These are phyloP conservation scores for Tolypocladium sp. DNA, from an alignment of 2,329 filamentous ascomycete genomes.

Conservation along the genomic window DNA sequence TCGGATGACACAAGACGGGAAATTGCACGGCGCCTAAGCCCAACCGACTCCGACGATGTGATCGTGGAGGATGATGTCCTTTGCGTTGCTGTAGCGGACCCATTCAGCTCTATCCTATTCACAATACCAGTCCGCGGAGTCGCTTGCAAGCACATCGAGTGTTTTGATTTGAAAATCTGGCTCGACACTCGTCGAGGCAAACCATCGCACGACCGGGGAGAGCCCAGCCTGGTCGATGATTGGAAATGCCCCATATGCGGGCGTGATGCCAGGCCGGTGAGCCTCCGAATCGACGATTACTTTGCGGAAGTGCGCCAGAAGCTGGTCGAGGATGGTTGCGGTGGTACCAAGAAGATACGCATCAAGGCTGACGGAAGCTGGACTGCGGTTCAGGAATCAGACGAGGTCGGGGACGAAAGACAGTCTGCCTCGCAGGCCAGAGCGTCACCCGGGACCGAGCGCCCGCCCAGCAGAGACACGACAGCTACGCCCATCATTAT, in stretches of 20 bases:
- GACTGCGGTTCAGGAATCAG: conserved; percentile 19
- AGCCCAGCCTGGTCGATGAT: conserved; percentile 53
- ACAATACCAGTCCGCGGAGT: conserved; percentile 61
- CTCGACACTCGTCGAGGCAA: conserved; percentile 54
- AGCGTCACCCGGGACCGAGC: neutral
- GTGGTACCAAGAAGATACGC: conserved; percentile 18
- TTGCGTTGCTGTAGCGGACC: conserved; percentile 52
- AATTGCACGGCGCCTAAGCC: conserved; percentile 42
- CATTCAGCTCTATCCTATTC: conserved; percentile 57
- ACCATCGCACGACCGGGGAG: conserved; percentile 16
- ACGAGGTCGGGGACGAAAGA: conserved; percentile 14
- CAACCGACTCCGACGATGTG: conserved; percentile 45
- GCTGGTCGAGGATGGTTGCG: conserved; percentile 25
- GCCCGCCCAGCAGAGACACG: neutral
- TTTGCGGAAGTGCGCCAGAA: conserved; percentile 50
- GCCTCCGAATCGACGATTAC: conserved; percentile 66
- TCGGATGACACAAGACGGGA: conserved; percentile 40
- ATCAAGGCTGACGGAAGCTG: conserved; percentile 22
- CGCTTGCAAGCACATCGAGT: conserved; percentile 69
- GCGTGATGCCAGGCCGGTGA: conserved; percentile 64
- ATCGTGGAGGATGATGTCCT: conserved; percentile 48
- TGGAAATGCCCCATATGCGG: conserved; percentile 86
- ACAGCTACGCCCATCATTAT: neutral
- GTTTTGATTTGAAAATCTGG: conserved; percentile 83
- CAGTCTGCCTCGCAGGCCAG: neutral